These are phyloP conservation scores for Monilinia aucupariae DNA, from an alignment of 2,329 filamentous ascomycete species.

Conservation along the genomic window DNA sequence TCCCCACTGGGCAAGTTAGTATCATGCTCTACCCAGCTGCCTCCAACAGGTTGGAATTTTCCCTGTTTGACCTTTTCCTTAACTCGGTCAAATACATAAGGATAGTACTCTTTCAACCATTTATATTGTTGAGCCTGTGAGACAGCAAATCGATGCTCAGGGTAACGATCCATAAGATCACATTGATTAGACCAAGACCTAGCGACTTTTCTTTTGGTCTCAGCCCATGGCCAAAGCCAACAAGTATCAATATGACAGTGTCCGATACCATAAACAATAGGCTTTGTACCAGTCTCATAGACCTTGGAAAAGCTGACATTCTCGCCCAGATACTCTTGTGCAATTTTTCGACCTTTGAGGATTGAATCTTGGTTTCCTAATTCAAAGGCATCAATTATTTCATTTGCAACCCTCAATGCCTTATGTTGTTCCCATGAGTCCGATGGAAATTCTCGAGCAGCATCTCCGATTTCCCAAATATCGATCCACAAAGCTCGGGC, in stretches of 20 bases:
- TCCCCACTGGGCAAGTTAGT: slow-evolving; percentile 97
- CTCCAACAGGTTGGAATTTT: slow-evolving; percentile 89
- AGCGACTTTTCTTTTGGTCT: slow-evolving; percentile 94
- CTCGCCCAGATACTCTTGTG: slow-evolving; percentile 73
- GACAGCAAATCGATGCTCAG: slow-evolving; percentile 85
- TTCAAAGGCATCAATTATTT: slow-evolving; percentile 87
- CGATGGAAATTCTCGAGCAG: slow-evolving; percentile 80
- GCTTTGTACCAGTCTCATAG: slow-evolving; percentile 68
- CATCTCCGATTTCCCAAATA: slow-evolving; percentile 94
- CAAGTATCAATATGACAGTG: slow-evolving; percentile 98
- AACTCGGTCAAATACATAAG: slow-evolving; percentile 81
- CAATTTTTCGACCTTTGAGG: slow-evolving; percentile 73
- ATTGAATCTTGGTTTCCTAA: slow-evolving; percentile 74
- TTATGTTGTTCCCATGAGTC: slow-evolving; percentile 87
- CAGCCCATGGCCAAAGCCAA: slow-evolving; percentile 97
- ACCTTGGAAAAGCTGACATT: slow-evolving; percentile 78
- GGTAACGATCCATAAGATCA: slow-evolving; percentile 89
- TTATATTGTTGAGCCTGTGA: slow-evolving; percentile 98
- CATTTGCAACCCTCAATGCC: slow-evolving; percentile 75
- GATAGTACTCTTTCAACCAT: slow-evolving; percentile 89
- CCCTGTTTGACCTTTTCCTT: slow-evolving; percentile 87
- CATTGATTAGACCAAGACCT: slow-evolving; percentile 97
- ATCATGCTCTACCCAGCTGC: slow-evolving; percentile 98
- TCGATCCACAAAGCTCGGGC: slow-evolving; percentile 82
- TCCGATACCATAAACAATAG: slow-evolving; percentile 82